Base-by-base conservation (phyloP, 345 rosid genomes). In the Erysimum cheiranthoides region DNA sequence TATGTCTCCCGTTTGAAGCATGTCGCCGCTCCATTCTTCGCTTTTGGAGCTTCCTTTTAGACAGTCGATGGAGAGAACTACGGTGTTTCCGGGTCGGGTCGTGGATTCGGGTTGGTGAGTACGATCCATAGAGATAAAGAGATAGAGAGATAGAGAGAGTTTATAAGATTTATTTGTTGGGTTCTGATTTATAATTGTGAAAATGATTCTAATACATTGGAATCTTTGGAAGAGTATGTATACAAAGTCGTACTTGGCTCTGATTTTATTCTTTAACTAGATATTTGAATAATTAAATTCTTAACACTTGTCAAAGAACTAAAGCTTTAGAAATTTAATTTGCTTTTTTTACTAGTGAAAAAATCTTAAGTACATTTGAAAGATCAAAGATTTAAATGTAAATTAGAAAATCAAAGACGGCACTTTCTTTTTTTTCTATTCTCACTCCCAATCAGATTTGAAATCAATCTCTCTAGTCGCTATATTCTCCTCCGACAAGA, bases 1-100 rank as follows among this genome's bases (percentile, higher is more conserved):
- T 78, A 95, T 88, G 73, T 95, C 99, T n/a, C 97, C 99, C 0
- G 97, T 92, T 67, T 95, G 97, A 56, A 92, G 92, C 93, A 89
- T 89, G 77, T 92, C 99, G n/a, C 86, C 88, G 63, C 95, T 86
- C 98, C 98, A 92, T 76, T 94, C 98, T 25, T 90, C 97, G 71
- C 92, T 95, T 74, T 83, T 95, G 16, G 96, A 90, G 73, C 88
- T 88, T 45, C 99, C 97, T 76, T 88, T 92, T 0, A 95, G 86
- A 61, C 97, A 92, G 14, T 92, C 99, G 80, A 95, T 88, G 11
- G 99, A 89, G 63, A 90, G 88, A 8, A 90, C 92, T 2, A 51
- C 12, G 28, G 71, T 16, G 43, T 88, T 82, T 52, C 82, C 84
- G 8, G 73, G 69, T 60, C 81, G 78, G 78, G 45, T 66, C 10